These are phyloP conservation scores for Alternaria triticimaculans DNA, from an alignment of 2,329 filamentous ascomycete genomes.

Conservation along the genomic window DNA sequence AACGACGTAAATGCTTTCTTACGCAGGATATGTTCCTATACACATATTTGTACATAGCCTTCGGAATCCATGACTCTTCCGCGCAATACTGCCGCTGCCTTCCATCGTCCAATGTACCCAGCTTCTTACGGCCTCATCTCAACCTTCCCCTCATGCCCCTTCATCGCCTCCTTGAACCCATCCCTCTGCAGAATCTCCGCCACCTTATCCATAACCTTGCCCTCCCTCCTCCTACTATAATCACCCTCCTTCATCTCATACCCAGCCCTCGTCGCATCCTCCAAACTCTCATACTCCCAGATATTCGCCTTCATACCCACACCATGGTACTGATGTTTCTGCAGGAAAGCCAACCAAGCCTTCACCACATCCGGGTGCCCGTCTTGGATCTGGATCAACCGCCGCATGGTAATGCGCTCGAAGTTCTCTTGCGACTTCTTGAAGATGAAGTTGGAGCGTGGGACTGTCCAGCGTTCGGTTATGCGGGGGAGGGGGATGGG, in stretches of 20 bases:
- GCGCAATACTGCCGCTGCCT: too few relatives aligned
- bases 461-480: slow-evolving; percentile 93
- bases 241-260: slow-evolving; percentile 36
- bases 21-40: not conserved
- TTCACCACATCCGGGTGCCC: slow-evolving; percentile 88
- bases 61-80: not conserved
- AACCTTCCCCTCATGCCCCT: slow-evolving; percentile 27
- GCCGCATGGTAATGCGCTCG: slow-evolving; percentile 83
- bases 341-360: slow-evolving; percentile 88
- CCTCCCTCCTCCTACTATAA: slow-evolving; percentile 38
- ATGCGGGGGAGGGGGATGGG: slow-evolving; percentile 86
- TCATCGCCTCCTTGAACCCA: slow-evolving; percentile 44
- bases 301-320: slow-evolving; percentile 99
- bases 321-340: slow-evolving; percentile 93
- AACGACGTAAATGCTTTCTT: not conserved
- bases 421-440: slow-evolving; percentile 99
- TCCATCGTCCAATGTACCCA: not conserved
- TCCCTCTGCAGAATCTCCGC: slow-evolving; percentile 41
- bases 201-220: slow-evolving; percentile 43
- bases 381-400: slow-evolving; percentile 91
- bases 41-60: not conserved
- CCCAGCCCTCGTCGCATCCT: slow-evolving; percentile 38
- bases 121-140: slow-evolving; percentile 31
- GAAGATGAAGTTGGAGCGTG: slow-evolving; percentile 85
- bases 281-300: slow-evolving; percentile 81